These are phyloP conservation scores for Sambucus nigra DNA, from an alignment of 129 eudicot species.

Conservation along the genomic window DNA sequence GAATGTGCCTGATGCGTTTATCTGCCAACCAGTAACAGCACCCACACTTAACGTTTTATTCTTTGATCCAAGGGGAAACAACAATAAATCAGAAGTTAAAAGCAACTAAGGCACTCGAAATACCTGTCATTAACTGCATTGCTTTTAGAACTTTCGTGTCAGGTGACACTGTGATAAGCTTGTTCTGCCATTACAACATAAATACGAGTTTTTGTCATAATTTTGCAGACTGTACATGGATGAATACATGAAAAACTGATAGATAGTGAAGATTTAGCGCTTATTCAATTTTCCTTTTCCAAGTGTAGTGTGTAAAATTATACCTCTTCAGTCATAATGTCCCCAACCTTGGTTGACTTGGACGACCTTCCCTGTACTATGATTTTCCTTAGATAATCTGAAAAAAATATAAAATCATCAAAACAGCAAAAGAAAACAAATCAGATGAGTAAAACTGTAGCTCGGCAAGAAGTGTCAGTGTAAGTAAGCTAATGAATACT, in stretches of 20 bases:
- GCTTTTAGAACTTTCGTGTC: constrained; percentile 94
- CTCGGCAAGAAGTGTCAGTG: neutral
- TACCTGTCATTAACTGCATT: constrained; percentile 99
- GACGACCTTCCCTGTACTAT: constrained; percentile 99
- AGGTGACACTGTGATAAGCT: constrained; percentile 98
- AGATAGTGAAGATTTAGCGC: neutral
- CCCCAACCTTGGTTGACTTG: constrained; percentile 97
- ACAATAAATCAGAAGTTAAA: too few species aligned
- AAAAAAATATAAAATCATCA: constrained; percentile 10
- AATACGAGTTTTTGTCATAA: neutral
- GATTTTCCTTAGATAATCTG: constrained; percentile 98
- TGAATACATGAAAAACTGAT: neutral
- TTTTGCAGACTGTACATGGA: neutral
- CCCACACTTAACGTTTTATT: neutral
- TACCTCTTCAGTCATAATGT: constrained; percentile 99
- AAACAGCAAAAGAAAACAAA: neutral
- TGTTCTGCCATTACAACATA: constrained; percentile 57
- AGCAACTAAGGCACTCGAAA: neutral
- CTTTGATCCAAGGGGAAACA: too few species aligned
- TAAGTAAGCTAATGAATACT: too few species aligned
- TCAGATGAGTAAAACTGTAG: neutral
- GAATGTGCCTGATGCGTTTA: constrained; percentile 98
- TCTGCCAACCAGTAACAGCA: constrained; percentile 36
- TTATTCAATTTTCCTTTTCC: neutral
- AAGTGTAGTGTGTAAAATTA: neutral